Evolutionary conservation across 1,284 basidiomycete species (phyloP), one percentile per base, ranked within the genome.

Genomic region (Sanghuangporus weigelae): DNA sequence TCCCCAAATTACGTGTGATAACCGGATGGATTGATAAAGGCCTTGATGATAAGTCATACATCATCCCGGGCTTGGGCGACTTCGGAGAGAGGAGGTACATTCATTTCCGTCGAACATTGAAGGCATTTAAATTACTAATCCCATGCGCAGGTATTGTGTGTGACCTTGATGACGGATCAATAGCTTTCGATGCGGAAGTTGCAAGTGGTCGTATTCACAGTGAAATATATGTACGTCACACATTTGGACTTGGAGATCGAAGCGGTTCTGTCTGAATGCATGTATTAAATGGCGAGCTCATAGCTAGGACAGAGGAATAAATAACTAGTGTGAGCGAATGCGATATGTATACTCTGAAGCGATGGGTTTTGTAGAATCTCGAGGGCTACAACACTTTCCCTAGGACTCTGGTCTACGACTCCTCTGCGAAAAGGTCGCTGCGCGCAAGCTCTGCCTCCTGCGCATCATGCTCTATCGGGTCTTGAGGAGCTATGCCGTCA

Each of bases 1-100:
- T 90, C 75, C 95, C 96, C 2, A 79, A 83, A 57, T 79, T 96
- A 51, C 89, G 89, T 72, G 88, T 98, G 69, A 92, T 97, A 62
- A 96, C 95, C 14, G 96, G 95, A 0, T 99, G 96, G 96, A 96
- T 99, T 63, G 96, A 99, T 76, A 81, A 96, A 70, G 92, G 93
- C 6, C 81, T 99, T 64, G 96, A 98, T 71, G 92, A 94, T 68
- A 91, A 87, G 72, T 85, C 89, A n/a, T 93, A 90, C 69, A 93
- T 95, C 67, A 86, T 95, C 65, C 93, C 93, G 14, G 94, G 94
- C 14, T 79, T 96, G 23, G 94, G 94, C 14, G 94, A 96, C 74
- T 96, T 96, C 74, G 94, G 94, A 60, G 94, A 96, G 75, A 79
- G 93, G 72, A 86, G 90, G 89, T 89, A 66, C 26, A 74, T 4